Percentiles rank a stretch among this genome's conserved stretches.
These are phyloP conservation scores for Scutellaria minor DNA, from an alignment of 257 asterid genomes.

Conservation along the genomic window DNA sequence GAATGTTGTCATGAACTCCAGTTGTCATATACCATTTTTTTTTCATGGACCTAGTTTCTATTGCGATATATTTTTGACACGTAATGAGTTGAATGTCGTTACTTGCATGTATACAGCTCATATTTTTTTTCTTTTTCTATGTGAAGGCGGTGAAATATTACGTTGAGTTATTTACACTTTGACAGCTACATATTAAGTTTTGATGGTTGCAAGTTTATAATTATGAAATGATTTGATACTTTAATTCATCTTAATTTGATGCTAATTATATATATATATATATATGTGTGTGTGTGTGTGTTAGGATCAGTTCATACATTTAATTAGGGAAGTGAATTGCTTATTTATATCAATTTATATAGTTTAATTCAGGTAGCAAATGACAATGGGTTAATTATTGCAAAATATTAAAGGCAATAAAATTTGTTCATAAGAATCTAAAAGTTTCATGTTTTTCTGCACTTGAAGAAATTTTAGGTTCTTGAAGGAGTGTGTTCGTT, in stretches of 20 bases:
- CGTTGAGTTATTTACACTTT: neutral
- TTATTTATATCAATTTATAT: neutral
- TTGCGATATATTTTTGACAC: constrained; percentile 37
- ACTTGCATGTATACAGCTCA: constrained; percentile 34
- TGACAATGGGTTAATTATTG: neutral
- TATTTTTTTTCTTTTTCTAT: constrained; percentile 1
- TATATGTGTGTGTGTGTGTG: neutral
- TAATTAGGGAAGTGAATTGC: neutral
- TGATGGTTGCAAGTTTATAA: neutral
- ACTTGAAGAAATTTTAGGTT: constrained; percentile 8
- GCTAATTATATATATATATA: neutral
- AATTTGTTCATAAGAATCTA: neutral
- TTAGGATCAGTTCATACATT: neutral
- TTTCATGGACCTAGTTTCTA: constrained; percentile 31
- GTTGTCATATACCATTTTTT: constrained; percentile 39
- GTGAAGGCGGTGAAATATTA: constrained; percentile 24
- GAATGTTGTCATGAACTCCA: constrained; percentile 38
- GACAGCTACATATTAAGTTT: neutral
- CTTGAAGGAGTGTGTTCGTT: neutral
- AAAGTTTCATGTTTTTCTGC: constrained; percentile 3
- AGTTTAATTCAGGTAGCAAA: neutral
- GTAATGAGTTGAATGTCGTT: constrained; percentile 40
- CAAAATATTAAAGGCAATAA: neutral
- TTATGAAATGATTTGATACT: constrained; percentile 11
- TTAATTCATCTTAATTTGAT: constrained; percentile 6